Base-by-base conservation (phyloP, 371 early-diverging fungal species). In the Gilbertella persicaria region DNA sequence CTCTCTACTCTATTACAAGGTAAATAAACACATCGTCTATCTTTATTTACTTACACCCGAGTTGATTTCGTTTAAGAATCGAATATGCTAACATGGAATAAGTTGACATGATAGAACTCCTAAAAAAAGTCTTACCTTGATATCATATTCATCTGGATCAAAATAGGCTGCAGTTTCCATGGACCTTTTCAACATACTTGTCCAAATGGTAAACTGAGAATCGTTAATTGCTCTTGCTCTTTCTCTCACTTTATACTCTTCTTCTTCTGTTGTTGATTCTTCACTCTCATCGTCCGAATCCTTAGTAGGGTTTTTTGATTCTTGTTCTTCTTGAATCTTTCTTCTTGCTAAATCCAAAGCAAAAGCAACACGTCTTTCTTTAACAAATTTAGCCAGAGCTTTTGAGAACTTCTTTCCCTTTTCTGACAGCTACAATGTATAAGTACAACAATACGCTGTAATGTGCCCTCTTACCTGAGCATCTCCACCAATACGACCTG, bases 21-120 rank as follows among this genome's bases (percentile, higher is more conserved):
- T 45, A 28, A 17, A 5, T 29, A 24, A 1, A 53, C 26, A 41
- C 16, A 0, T 23, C 6, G 42, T 19, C 12, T 19, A 23, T 33
- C n/a, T 25, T 5, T 14, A 42, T 14, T 12, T 19, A 38, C 63
- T 71, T 89, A 80, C 73, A 17, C 91, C 91, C n/a, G 92, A 84
- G 62, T 90, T 89, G 39, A 94, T 92, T 60, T 94, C 93, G 68
- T 91, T 91, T 39, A 94, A 66, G 45, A 84, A 79, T 26, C 87
- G 66, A 42, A 91, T 84, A 63, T 86, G 82, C 74, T 44, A 30
- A 33, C 28, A 4, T 7, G 4, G 28, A 28, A 4, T 28, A 5
- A 5, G 28, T 28, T 28, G 4, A 28, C 28, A 5, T 28, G 28
- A 5, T 28, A 28, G 28, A n/a, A n/a, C n/a, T n/a, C n/a, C n/a